Evolutionary conservation across 169 alveolate genomes (phyloP).

Genomic region (Amoebophrya sp.): DNA sequence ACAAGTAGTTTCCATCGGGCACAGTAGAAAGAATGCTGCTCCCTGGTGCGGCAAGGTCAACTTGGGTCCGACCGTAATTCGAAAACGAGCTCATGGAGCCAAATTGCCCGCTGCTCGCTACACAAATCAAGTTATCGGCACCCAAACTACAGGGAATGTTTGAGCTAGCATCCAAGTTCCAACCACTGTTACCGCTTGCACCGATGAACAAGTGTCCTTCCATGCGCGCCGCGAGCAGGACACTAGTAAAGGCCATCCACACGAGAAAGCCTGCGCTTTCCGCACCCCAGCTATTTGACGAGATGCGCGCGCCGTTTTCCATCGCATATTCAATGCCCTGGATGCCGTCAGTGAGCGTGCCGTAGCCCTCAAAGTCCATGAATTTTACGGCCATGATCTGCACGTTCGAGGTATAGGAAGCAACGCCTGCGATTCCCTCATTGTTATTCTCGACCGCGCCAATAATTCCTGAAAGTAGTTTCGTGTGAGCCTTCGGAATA

Average conservation of each 20-base stretch:
- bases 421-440: constrained; percentile 53
- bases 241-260: neutral
- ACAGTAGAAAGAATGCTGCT: neutral
- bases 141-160: neutral
- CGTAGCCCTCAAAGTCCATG: constrained; percentile 53
- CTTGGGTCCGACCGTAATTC: neutral
- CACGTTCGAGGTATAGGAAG: constrained; percentile 52
- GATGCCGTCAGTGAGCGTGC: constrained; percentile 55
- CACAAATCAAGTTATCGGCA: neutral
- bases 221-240: neutral
- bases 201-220: neutral
- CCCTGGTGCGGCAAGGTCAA: neutral
- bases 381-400: constrained; percentile 57
- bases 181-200: neutral
- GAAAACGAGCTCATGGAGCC: neutral
- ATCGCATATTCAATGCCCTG: constrained; percentile 60
- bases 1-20: neutral
- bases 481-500: too few species aligned
- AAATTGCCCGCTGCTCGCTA: neutral
- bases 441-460: constrained; percentile 54
- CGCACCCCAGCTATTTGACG: constrained; percentile 57
- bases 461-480: constrained; percentile 52
- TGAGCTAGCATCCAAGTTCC: neutral
- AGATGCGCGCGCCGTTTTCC: constrained; percentile 56
- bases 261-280: constrained; percentile 31